A percentile compares a stretch with the other conserved stretches of the same genome.
Evolutionary conservation across 371 early-diverging fungal species (phyloP).

Genomic region (Lichtheimia ornata): DNA sequence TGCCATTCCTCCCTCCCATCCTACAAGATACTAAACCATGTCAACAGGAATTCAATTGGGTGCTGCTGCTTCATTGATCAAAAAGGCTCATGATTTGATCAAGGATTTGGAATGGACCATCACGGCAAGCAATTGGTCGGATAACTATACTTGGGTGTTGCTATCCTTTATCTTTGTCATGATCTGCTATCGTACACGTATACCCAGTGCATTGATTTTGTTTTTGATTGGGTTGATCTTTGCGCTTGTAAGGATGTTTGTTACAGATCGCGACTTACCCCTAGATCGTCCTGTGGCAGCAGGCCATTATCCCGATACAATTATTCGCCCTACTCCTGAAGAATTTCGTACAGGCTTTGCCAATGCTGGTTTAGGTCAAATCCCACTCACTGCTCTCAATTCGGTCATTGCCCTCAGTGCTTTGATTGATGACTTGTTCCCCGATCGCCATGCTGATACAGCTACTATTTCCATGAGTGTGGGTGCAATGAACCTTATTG

Average conservation of each 20-base stretch:
- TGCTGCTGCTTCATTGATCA: conserved; percentile 75
- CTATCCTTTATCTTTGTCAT: conserved; percentile 70
- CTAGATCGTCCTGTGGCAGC: conserved; percentile 49
- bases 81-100: conserved; percentile 70
- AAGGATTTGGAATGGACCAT: conserved; percentile 32
- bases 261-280: conserved; percentile 18
- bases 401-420: conserved; percentile 83
- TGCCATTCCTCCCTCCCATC: too few relatives aligned
- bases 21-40: too few relatives aligned
- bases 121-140: conserved; percentile 58
- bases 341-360: conserved; percentile 75
- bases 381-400: conserved; percentile 85
- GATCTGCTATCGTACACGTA: conserved; percentile 64
- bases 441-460: conserved; percentile 61
- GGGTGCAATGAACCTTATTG: conserved; percentile 84
- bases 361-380: conserved; percentile 85
- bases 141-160: conserved; percentile 78
- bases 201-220: conserved; percentile 75
- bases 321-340: conserved; percentile 61
- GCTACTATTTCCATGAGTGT: conserved; percentile 69
- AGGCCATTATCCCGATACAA: conserved; percentile 59
- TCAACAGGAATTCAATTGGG: conserved; percentile 78
- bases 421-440: conserved; percentile 83
- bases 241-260: conserved; percentile 61
- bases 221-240: conserved; percentile 75